These are phyloP conservation scores for Sonneratia alba DNA, from an alignment of 345 rosid genomes.

Conservation along the genomic window DNA sequence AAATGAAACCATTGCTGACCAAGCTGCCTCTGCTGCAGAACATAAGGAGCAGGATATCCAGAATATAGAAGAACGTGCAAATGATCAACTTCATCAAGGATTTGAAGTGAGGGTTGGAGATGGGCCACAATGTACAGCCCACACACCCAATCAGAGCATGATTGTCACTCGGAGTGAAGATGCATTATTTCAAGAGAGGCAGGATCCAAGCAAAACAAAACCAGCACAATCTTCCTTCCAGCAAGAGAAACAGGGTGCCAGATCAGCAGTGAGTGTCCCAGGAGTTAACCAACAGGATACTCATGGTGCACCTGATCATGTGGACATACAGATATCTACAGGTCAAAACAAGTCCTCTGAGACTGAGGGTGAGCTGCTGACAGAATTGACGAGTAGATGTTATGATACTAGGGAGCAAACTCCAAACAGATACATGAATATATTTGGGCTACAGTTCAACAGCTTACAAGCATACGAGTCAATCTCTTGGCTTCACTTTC, in stretches of 20 bases:
- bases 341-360: background rate
- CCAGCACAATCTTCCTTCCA: background rate
- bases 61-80: slow-evolving; percentile 15
- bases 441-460: slow-evolving; percentile 27
- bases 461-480: slow-evolving; percentile 26
- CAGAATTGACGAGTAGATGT: background rate
- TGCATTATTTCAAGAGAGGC: background rate
- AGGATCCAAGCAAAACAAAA: background rate
- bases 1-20: slow-evolving; percentile 11
- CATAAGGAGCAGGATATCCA: slow-evolving; percentile 12
- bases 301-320: background rate
- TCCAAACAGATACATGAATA: slow-evolving; percentile 24
- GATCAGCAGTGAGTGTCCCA: background rate
- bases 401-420: slow-evolving; percentile 19
- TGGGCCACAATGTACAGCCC: slow-evolving; percentile 15
- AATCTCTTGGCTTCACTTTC: slow-evolving; percentile 19
- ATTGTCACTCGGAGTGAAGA: slow-evolving; percentile 17
- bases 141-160: slow-evolving; percentile 11
- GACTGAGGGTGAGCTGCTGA: slow-evolving; percentile 1
- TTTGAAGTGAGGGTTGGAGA: slow-evolving; percentile 28
- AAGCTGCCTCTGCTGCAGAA: slow-evolving; percentile 14
- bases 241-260: background rate
- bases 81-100: slow-evolving; percentile 14
- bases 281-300: background rate
- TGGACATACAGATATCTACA: background rate